phyloP scores from a whole-genome alignment of 768 basidiomycete genomes.

The Psilocybe cyanescens region DNA sequence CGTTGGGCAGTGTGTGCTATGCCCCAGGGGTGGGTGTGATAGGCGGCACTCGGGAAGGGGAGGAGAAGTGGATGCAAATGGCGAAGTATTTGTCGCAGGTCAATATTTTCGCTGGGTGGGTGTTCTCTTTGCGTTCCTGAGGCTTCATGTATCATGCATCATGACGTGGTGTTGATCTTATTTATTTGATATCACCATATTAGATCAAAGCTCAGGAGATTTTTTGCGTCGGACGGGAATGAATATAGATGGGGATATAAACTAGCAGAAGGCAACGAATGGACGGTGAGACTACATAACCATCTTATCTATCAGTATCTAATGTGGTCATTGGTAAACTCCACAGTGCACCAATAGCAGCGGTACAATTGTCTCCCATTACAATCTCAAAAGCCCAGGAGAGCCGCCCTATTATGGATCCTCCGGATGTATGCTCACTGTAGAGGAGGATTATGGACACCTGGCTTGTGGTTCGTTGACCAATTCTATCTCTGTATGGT shows the following conservation, averaged over 20 bases:
- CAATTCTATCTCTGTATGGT: neutral
- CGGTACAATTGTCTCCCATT: constrained; percentile 60
- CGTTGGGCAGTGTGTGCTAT: constrained; percentile 57
- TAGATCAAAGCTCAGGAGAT: constrained; percentile 53
- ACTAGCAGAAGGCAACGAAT: constrained; percentile 55
- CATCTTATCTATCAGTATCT: neutral
- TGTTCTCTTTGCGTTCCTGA: neutral
- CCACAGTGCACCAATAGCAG: constrained; percentile 57
- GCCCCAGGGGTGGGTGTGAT: neutral
- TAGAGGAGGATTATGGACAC: constrained; percentile 62
- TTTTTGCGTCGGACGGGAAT: constrained; percentile 60
- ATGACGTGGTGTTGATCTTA: neutral
- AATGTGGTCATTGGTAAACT: constrained; percentile 1
- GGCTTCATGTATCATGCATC: too few relatives aligned
- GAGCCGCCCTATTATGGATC: constrained; percentile 58
- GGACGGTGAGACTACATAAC: constrained; percentile 54
- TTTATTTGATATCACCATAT: neutral
- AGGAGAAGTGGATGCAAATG: constrained; percentile 46
- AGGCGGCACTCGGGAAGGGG: constrained; percentile 14
- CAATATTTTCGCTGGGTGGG: constrained; percentile 46
- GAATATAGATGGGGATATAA: constrained; percentile 65
- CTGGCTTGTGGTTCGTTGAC: constrained; percentile 55
- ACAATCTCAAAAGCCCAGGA: constrained; percentile 56
- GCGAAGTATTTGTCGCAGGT: constrained; percentile 51
- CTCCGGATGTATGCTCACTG: constrained; percentile 64